A percentile compares a stretch with the other conserved stretches of the same genome.
phyloP scores from a whole-genome alignment of 805 yeast genomes.

The Scheffersomyces ergatensis region DNA sequence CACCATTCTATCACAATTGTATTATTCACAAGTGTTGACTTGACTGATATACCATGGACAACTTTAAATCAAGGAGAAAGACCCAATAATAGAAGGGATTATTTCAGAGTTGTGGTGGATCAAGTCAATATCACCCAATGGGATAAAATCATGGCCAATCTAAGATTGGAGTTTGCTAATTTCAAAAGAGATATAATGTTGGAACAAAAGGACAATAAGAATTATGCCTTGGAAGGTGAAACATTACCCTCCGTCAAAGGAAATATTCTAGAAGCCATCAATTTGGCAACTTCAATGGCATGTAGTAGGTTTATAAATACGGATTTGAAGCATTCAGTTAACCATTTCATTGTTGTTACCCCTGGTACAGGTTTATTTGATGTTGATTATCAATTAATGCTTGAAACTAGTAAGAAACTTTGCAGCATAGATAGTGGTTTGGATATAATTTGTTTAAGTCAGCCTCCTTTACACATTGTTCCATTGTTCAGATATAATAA shows the following conservation, averaged over 20 bases:
- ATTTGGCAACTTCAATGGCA: slow-evolving; percentile 74
- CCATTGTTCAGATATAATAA: slow-evolving; percentile 77
- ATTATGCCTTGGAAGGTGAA: slow-evolving; percentile 51
- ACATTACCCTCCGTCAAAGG: slow-evolving; percentile 88
- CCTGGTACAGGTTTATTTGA: slow-evolving; percentile 95
- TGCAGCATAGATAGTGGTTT: slow-evolving; percentile 79
- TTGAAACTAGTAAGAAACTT: slow-evolving; percentile 73
- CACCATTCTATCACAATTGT: slow-evolving; percentile 92
- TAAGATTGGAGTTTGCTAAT: slow-evolving; percentile 79
- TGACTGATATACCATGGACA: slow-evolving; percentile 49
- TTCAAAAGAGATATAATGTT: slow-evolving; percentile 73
- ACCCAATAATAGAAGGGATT: slow-evolving; percentile 67
- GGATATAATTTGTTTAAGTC: slow-evolving; percentile 83
- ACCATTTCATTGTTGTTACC: slow-evolving; percentile 81
- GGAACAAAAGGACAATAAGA: slow-evolving; percentile 16
- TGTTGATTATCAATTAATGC: slow-evolving; percentile 75
- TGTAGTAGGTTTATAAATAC: slow-evolving; percentile 79
- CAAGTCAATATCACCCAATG: slow-evolving; percentile 86
- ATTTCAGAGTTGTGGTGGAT: slow-evolving; percentile 91
- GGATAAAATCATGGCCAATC: slow-evolving; percentile 87
- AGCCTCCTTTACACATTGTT: slow-evolving; percentile 89
- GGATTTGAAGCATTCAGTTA: slow-evolving; percentile 85
- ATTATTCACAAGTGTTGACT: slow-evolving; percentile 77
- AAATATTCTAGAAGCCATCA: slow-evolving; percentile 82
- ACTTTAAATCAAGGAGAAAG: slow-evolving; percentile 70